Evolutionary conservation across 495 filamentous ascomycete genomes (phyloP).

Genomic region (Arthonia radiata): DNA sequence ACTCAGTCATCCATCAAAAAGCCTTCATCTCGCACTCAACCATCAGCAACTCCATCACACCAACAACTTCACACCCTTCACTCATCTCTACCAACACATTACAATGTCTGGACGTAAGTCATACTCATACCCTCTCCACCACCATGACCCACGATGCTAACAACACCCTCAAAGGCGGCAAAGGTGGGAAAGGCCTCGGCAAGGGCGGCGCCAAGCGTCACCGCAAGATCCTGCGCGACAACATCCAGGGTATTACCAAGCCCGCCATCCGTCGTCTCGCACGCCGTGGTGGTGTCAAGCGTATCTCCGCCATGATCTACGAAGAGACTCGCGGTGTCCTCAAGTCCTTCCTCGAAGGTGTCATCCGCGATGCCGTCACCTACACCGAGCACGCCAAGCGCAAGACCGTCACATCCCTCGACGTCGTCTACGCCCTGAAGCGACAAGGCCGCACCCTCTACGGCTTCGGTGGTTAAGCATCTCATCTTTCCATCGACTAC

Average conservation of each 20-base stretch:
- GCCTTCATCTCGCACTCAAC: conserved; percentile 2
- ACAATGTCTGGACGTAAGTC: conserved; percentile 55
- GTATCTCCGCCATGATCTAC: conserved; percentile 99
- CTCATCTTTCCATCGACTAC: conserved; percentile 1
- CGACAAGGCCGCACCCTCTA: conserved; percentile 13
- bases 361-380: conserved; percentile 40
- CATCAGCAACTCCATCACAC: conserved; percentile 1
- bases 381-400: conserved; percentile 2
- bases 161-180: conserved; percentile 14
- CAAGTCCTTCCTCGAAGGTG: conserved; percentile 99
- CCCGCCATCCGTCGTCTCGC: conserved; percentile 99
- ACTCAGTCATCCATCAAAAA: conserved; percentile 1
- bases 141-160: conserved; percentile 11
- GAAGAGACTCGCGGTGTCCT: conserved; percentile 99
- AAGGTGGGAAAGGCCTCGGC: conserved; percentile 24
- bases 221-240: conserved; percentile 24
- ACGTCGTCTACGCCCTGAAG: background rate
- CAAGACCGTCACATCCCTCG: conserved; percentile 4
- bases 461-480: conserved; percentile 1
- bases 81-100: conserved; percentile 20
- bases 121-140: conserved; percentile 1
- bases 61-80: conserved; percentile 7
- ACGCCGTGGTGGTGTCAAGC: conserved; percentile 98
- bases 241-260: conserved; percentile 94
- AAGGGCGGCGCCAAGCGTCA: conserved; percentile 43